A percentile compares a stretch with the other conserved stretches of the same genome.
Evolutionary conservation across 305 asterid species (phyloP).

Genomic region (Petunia hybrid): DNA sequence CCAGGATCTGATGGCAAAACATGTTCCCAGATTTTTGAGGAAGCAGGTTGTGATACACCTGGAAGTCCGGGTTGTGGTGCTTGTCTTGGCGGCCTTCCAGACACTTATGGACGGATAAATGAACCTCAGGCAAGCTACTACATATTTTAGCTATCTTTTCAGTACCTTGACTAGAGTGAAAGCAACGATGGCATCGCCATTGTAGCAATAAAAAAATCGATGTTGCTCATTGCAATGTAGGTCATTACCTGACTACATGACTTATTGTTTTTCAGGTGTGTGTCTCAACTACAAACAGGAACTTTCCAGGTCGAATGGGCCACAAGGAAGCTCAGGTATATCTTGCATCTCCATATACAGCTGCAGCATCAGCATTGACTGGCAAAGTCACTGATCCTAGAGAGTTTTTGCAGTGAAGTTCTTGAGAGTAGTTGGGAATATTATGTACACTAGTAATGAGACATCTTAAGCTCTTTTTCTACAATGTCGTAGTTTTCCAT

Average conservation of each 20-base stretch:
- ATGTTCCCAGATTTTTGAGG: constrained; percentile 92
- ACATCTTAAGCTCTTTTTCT: no score
- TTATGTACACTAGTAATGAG: no score
- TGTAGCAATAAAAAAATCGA: no score
- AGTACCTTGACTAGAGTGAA: no score
- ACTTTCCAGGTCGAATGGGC: constrained; percentile 80
- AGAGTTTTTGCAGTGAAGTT: constrained; percentile 65
- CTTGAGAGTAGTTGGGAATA: not conserved
- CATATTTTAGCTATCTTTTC: not conserved
- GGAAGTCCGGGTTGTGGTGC: constrained; percentile 93
- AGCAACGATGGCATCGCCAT: no score
- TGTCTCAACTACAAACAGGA: constrained; percentile 62
- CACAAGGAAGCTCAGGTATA: constrained; percentile 92
- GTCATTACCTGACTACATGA: no score
- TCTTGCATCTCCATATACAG: constrained; percentile 76
- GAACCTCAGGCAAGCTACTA: constrained; percentile 73
- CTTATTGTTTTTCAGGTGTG: constrained; percentile 62
- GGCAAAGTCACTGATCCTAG: constrained; percentile 91
- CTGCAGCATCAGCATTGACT: constrained; percentile 59
- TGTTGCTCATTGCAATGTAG: no score
- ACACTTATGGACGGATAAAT: constrained; percentile 92
- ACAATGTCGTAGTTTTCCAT: no score
- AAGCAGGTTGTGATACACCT: constrained; percentile 97
- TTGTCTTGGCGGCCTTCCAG: constrained; percentile 89
- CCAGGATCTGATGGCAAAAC: constrained; percentile 94